phyloP scores from a whole-genome alignment of 2,329 filamentous ascomycete genomes.

The Periconia digitata region DNA sequence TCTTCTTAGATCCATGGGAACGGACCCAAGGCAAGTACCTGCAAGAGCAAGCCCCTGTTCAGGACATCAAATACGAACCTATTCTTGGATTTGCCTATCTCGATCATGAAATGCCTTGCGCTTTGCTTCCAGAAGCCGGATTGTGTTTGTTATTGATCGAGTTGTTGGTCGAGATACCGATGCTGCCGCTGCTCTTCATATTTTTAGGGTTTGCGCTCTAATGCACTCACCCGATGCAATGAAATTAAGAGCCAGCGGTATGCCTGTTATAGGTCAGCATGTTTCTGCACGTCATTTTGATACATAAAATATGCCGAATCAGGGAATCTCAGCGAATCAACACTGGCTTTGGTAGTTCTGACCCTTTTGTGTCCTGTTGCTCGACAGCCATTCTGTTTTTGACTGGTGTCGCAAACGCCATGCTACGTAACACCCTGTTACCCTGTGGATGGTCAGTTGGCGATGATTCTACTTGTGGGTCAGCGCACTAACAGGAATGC shows the following conservation, averaged over 20 bases:
- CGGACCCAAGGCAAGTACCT: conserved; percentile 1
- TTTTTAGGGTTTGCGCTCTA: conserved; percentile 39
- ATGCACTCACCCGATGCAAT: conserved; percentile 84
- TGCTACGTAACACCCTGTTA: conserved; percentile 63
- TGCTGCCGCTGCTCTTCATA: conserved; percentile 63
- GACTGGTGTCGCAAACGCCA: conserved; percentile 62
- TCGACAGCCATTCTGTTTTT: conserved; percentile 71
- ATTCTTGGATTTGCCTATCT: conserved; percentile 20
- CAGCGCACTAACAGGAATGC: conserved; percentile 67
- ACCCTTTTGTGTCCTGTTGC: conserved; percentile 85
- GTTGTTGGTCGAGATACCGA: conserved; percentile 45
- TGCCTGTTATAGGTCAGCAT: conserved; percentile 54
- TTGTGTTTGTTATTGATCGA: conserved; percentile 9
- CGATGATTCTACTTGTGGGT: not conserved
- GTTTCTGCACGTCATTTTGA: conserved; percentile 1
- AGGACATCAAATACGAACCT: conserved; percentile 47
- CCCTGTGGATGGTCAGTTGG: conserved; percentile 45
- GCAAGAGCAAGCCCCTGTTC: conserved; percentile 26
- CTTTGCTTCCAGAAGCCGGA: conserved; percentile 6
- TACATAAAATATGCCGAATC: not conserved
- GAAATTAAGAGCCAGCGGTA: conserved; percentile 84
- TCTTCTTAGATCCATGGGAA: not conserved
- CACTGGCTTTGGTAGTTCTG: conserved; percentile 19
- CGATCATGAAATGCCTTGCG: conserved; percentile 13
- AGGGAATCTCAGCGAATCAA: conserved; percentile 4